Evolutionary conservation across 1,139 yeast species (phyloP).

Genomic region (Lodderomyces jiufengensis): DNA sequence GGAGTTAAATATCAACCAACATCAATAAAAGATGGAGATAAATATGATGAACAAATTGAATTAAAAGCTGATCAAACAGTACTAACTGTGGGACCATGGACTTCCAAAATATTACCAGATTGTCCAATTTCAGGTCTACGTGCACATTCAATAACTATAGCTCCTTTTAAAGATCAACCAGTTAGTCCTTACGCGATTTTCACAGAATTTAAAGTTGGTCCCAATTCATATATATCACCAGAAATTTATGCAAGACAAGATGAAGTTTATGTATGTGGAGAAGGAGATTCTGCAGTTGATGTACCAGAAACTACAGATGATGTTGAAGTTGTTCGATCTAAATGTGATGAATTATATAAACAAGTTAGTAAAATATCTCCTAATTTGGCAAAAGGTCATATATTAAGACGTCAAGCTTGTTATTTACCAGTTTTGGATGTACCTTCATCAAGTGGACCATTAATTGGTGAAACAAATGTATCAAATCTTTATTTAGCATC

Average conservation of each 20-base stretch:
- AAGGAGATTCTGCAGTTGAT: constrained; percentile 86
- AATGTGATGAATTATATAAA: constrained; percentile 82
- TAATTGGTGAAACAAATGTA: constrained; percentile 90
- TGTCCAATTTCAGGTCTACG: constrained; percentile 91
- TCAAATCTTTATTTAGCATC: constrained; percentile 74
- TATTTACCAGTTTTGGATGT: constrained; percentile 92
- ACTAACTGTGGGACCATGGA: constrained; percentile 96
- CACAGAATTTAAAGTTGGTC: constrained; percentile 75
- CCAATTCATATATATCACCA: constrained; percentile 72
- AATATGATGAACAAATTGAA: constrained; percentile 26
- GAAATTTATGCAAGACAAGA: constrained; percentile 94
- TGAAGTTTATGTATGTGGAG: constrained; percentile 97
- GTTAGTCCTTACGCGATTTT: constrained; percentile 93
- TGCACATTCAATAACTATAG: constrained; percentile 91
- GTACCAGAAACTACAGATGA: constrained; percentile 94
- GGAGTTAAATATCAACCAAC: constrained; percentile 66
- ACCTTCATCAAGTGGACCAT: constrained; percentile 88
- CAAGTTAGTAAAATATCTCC: constrained; percentile 79
- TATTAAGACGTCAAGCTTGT: constrained; percentile 88
- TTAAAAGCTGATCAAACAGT: constrained; percentile 71
- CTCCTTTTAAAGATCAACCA: constrained; percentile 64
- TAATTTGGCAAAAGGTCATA: constrained; percentile 68
- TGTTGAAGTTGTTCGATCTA: constrained; percentile 80
- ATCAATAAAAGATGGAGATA: constrained; percentile 35
- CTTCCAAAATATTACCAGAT: constrained; percentile 80